A percentile compares a stretch with the other conserved stretches of the same genome.
phyloP scores from a whole-genome alignment of 495 filamentous ascomycete species.

The Choiromyces venosus region DNA sequence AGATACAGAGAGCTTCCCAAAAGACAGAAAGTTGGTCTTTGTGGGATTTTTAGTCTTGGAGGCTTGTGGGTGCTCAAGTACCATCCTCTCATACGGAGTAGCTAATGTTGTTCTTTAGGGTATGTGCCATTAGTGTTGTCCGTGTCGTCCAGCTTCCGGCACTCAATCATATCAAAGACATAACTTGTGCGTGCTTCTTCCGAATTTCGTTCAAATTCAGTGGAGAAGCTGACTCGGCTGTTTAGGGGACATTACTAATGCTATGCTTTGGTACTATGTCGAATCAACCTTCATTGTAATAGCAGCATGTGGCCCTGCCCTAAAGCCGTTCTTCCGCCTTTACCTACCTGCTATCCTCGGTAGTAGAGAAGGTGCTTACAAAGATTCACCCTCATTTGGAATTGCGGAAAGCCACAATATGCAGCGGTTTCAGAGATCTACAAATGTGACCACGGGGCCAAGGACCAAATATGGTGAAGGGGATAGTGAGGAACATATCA shows the following conservation, averaged over 20 bases:
- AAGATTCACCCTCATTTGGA: background rate
- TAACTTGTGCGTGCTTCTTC: slow-evolving; percentile 6
- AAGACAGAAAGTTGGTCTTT: slow-evolving; percentile 8
- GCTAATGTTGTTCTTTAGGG: background rate
- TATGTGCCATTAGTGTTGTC: slow-evolving; percentile 2
- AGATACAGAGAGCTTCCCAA: background rate
- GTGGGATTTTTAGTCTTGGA: slow-evolving; percentile 5
- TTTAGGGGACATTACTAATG: slow-evolving; percentile 9
- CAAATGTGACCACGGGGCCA: background rate
- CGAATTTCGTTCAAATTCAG: background rate
- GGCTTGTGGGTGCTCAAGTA: slow-evolving; percentile 1
- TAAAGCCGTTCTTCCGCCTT: background rate
- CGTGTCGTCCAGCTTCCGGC: slow-evolving; percentile 8
- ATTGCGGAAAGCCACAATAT: background rate
- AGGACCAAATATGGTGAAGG: background rate
- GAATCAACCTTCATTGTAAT: slow-evolving; percentile 6
- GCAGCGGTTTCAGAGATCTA: background rate
- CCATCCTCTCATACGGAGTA: background rate
- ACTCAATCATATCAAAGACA: slow-evolving; percentile 6
- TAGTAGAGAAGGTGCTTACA: background rate
- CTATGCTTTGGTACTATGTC: slow-evolving; percentile 8
- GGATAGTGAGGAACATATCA: slow-evolving; percentile 6
- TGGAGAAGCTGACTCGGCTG: background rate
- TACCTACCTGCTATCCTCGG: background rate
- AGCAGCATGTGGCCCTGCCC: slow-evolving; percentile 5